These are phyloP conservation scores for Clausena lansium DNA, from an alignment of 345 rosid genomes.

Conservation along the genomic window DNA sequence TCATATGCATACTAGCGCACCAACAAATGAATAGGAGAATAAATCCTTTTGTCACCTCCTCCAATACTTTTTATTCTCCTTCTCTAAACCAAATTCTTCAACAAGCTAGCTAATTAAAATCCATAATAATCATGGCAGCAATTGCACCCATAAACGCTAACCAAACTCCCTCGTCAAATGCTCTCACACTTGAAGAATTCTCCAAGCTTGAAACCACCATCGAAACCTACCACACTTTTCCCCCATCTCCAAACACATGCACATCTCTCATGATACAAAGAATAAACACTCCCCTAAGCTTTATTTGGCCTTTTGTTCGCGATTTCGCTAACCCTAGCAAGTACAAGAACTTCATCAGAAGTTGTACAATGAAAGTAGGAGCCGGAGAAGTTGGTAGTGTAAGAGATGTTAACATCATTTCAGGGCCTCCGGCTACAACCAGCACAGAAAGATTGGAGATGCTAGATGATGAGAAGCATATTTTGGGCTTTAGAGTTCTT, in stretches of 20 bases:
- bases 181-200: background rate
- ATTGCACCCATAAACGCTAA: background rate
- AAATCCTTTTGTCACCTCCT: slow-evolving; percentile 5
- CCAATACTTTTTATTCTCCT: background rate
- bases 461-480: slow-evolving; percentile 37
- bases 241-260: slow-evolving; percentile 14
- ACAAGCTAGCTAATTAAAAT: background rate
- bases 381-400: slow-evolving; percentile 11
- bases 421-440: slow-evolving; percentile 10
- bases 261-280: slow-evolving; percentile 1
- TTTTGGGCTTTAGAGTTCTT: slow-evolving; percentile 31
- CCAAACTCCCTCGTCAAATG: background rate
- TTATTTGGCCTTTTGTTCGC: slow-evolving; percentile 7
- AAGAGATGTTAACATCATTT: slow-evolving; percentile 3
- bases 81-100: background rate
- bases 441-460: slow-evolving; percentile 28
- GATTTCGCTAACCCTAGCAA: slow-evolving; percentile 10
- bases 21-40: background rate
- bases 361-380: background rate
- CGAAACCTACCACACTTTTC: slow-evolving; percentile 6
- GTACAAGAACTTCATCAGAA: slow-evolving; percentile 17
- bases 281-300: background rate
- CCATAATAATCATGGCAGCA: background rate
- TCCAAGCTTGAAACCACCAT: slow-evolving; percentile 1
- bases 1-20: background rate